Percentiles rank a stretch among this genome's conserved stretches.
Evolutionary conservation across 148 eudicot genomes (phyloP).

Genomic region (Camellia lanceoleosa): DNA sequence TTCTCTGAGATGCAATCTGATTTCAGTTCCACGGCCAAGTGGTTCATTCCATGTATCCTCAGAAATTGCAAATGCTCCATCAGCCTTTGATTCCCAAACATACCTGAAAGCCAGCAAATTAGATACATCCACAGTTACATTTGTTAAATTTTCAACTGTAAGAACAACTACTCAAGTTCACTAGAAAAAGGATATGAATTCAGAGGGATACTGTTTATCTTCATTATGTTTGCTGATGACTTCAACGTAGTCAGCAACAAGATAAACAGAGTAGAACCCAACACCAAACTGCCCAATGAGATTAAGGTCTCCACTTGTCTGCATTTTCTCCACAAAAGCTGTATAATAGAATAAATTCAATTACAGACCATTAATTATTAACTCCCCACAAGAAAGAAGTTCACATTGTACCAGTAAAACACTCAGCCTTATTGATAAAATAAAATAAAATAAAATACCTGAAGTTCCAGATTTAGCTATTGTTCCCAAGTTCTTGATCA

Average conservation of each 20-base stretch:
- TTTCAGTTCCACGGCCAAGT: constrained; percentile 98
- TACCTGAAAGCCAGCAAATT: constrained; percentile 45
- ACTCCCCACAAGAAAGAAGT: background rate
- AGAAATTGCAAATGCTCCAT: constrained; percentile 93
- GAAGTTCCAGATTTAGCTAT: constrained; percentile 99
- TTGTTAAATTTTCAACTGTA: background rate
- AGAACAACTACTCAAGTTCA: background rate
- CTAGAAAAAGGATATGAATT: background rate
- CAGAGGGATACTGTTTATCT: constrained; percentile 75
- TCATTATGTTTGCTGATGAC: constrained; percentile 97
- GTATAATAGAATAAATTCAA: constrained; percentile 15
- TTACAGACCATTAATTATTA: background rate
- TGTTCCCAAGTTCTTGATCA: constrained; percentile 94
- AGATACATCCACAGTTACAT: background rate
- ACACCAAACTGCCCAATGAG: constrained; percentile 98
- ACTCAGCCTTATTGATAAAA: background rate
- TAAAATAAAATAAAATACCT: constrained; percentile 36
- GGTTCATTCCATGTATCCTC: constrained; percentile 97
- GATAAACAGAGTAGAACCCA: constrained; percentile 96
- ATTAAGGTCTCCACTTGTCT: constrained; percentile 94
- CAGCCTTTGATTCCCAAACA: constrained; percentile 99
- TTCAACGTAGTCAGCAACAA: constrained; percentile 97
- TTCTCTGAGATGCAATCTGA: constrained; percentile 91
- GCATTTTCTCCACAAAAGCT: constrained; percentile 99
- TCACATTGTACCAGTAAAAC: background rate